A percentile compares a stretch with the other conserved stretches of the same genome.
phyloP scores from a whole-genome alignment of 2,329 filamentous ascomycete genomes.

The Elsinoe ampelina region DNA sequence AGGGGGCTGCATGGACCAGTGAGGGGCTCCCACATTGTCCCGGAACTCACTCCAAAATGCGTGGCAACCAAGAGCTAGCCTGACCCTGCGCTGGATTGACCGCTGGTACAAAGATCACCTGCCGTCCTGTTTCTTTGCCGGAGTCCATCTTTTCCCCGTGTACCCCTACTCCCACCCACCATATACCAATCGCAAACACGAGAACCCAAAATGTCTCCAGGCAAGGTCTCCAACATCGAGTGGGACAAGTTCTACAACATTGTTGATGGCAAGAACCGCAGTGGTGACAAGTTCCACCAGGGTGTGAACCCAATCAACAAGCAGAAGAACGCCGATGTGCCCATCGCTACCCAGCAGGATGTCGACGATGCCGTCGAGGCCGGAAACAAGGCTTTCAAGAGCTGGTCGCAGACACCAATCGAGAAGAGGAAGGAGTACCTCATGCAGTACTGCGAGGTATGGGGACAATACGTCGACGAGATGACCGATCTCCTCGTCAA shows the following conservation, averaged over 20 bases:
- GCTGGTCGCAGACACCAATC: conserved; percentile 25
- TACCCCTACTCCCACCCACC: not conserved
- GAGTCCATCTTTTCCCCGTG: not conserved
- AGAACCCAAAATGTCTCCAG: conserved; percentile 34
- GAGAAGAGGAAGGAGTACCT: conserved; percentile 31
- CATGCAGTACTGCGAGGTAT: conserved; percentile 26
- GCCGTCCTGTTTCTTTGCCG: not conserved
- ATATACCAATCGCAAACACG: not conserved
- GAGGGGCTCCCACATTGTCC: conserved; percentile 7
- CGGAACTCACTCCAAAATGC: conserved; percentile 7
- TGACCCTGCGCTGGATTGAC: conserved; percentile 2
- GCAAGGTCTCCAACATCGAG: conserved; percentile 31
- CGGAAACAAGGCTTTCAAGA: conserved; percentile 30
- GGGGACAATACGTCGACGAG: conserved; percentile 26
- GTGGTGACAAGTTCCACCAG: conserved; percentile 25
- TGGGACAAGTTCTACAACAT: conserved; percentile 33
- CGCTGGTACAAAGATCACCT: conserved; percentile 9
- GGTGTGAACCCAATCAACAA: conserved; percentile 29
- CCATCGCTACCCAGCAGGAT: conserved; percentile 30
- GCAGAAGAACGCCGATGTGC: conserved; percentile 30
- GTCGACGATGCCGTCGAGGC: conserved; percentile 30
- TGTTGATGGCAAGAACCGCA: conserved; percentile 29
- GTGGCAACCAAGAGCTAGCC: conserved; percentile 5
- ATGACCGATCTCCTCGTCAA: conserved; percentile 28
- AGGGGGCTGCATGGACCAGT: not conserved